Evolutionary conservation across 805 yeast genomes (phyloP), one percentile per base, ranked within the genome.

Genomic region (Candida silvatica): DNA sequence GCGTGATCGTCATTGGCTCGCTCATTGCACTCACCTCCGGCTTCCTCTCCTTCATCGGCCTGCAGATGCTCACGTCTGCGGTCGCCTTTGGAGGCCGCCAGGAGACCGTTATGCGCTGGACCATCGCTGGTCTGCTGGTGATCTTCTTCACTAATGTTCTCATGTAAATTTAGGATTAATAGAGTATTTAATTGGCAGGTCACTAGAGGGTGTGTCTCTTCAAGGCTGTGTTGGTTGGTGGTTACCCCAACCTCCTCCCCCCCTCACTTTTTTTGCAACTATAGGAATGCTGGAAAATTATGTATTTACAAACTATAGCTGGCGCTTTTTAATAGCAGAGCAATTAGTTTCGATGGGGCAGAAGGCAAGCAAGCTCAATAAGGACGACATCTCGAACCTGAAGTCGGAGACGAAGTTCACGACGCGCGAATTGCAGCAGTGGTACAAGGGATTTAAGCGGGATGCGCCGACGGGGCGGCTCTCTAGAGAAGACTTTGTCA

Each of bases 391-490:
- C 32, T 71, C 82, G 35, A 77, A 80, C 36, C 71, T 92, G 39
- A 82, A 81, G 54, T 79, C 76, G 51, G 80, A 87, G 17, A 92
- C 99, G 0, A 81, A 86, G 49, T 92, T 92, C 52, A 95, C 90
- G 52, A 77, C 88, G 36, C 70, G 95, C 44, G 98, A 92, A 54
- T 71, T 92, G 29, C 97, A 92, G 58, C 98, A 90, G 54, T 92
- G 99, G 99, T 90, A 90, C 54, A 90, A 90, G 54, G 97, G 97
- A 3, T 92, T 92, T 49, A 65, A 81, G 28, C 71, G 96, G 52
- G 98, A 92, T 56, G 90, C 96, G 55, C 97, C 97, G 1, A 68
- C 76, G 23, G 97, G 97, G 1, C 88, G 80, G 54, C 66, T 92
- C 19, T 75, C 87, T 3, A 81, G 80, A 49, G 84, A 80, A 32